Percentiles rank a stretch among this genome's conserved stretches.
These are phyloP conservation scores for Cadophora gregata DNA, from an alignment of 2,329 filamentous ascomycete genomes.

Conservation along the genomic window DNA sequence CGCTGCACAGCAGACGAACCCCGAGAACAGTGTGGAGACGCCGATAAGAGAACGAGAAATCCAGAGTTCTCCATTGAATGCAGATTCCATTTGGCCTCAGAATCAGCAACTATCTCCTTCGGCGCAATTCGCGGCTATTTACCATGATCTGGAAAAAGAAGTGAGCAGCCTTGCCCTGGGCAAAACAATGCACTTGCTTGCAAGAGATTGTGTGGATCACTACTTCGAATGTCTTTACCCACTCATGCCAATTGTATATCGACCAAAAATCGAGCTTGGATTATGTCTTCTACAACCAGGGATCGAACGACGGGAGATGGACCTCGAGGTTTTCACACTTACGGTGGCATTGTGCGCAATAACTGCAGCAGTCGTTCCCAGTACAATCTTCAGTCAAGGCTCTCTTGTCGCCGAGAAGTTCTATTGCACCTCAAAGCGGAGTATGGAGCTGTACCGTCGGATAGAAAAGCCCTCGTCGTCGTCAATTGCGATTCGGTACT, in stretches of 20 bases:
- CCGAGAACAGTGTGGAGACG: neutral
- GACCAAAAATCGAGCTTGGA: constrained; percentile 13
- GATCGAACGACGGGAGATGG: constrained; percentile 4
- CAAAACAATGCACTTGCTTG: constrained; percentile 6
- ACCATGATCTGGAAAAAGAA: constrained; percentile 5
- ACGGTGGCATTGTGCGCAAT: constrained; percentile 13
- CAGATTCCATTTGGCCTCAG: neutral
- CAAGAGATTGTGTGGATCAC: constrained; percentile 2
- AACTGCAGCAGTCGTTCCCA: constrained; percentile 7
- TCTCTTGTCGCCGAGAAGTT: constrained; percentile 15
- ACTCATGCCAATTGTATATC: constrained; percentile 13
- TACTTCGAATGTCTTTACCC: constrained; percentile 18
- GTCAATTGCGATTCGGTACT: constrained; percentile 12
- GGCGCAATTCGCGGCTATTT: neutral
- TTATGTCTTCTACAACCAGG: constrained; percentile 12
- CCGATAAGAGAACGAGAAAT: neutral
- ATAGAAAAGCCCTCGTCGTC: neutral
- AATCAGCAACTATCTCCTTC: neutral
- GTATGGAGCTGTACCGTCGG: neutral
- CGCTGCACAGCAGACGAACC: neutral
- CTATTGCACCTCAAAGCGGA: constrained; percentile 11
- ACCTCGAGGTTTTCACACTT: constrained; percentile 3
- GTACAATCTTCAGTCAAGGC: constrained; percentile 8
- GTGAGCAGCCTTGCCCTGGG: neutral
- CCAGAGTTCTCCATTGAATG: neutral